Base-by-base conservation (phyloP, 345 rosid genomes). In the Eucalyptus curtisii region DNA sequence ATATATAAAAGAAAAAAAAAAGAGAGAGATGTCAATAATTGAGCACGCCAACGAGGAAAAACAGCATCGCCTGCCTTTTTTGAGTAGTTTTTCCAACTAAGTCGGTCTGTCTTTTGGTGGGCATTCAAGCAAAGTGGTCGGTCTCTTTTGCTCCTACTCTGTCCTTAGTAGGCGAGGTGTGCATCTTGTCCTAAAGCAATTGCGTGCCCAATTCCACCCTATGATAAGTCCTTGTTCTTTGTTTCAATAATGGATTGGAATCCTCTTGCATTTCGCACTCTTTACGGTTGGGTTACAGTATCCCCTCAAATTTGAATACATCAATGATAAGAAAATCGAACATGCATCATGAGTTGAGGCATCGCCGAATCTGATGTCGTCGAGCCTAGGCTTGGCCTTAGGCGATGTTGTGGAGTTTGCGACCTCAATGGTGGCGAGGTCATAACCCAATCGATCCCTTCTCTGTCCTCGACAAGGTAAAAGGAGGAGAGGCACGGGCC, bases 261-360 rank as follows among this genome's bases (percentile, higher is more conserved):
- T 27, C 66, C n/a, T 12, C 31, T 10, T 5, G 25, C 16, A 10
- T 59, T 59, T 59, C 5, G 66, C 7, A 59, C 30, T 59, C n/a
- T 25, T 57, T 25, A 27, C 2, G 14, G 66, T 57, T 0, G 66
- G 66, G 4, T 27, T 11, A 55, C 61, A 24, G 24, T 24, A 55
- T 24, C 61, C 61, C 13, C 11, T 55, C 27, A 24, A 55, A 55
- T 55, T 24, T 4, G 61, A 22, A 0, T 55, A 22, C 61, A 55
- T 55, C 30, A 7, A 55, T 55, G 1, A 24, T 55, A 25, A 55
- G 30, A 55, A 55, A 55, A 55, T 55, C 13, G 6, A 25, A 55
- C 61, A 22, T 0, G 10, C 57, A 3, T 8, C 10, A 0, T 52
- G 1, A 52, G 57, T 8, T 0, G 0, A 25, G 57, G 14, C 13